Evolutionary conservation across 2,329 filamentous ascomycete species (phyloP), one percentile per base, ranked within the genome.

Genomic region (Penicillium olsonii): DNA sequence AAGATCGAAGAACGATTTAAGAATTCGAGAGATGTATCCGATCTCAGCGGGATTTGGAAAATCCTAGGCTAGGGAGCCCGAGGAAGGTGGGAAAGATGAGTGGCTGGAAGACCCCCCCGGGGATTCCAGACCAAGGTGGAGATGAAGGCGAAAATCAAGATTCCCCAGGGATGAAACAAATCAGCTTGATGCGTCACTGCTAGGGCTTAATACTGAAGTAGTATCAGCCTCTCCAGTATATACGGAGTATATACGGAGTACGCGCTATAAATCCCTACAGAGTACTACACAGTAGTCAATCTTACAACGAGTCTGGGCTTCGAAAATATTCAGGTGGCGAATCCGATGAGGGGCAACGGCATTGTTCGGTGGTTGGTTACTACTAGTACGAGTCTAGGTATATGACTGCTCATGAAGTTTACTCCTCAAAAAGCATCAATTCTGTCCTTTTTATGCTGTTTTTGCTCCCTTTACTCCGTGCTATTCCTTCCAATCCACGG

Each of bases 51-150:
- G 42, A 44, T 37, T 45, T 45, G 33, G 11, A 9, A 18, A 20
- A 38, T 35, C 33, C 33, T 7, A 18, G 9, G n/a, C 27, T 46
- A 35, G 35, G 31, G 14, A 27, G 38, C 14, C 22, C 33, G 33
- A 35, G n/a, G 15, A 17, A 24, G 20, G 17, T 17, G 14, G 10
- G 31, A 15, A 17, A 47, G 41, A 27, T 52, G 31, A 55, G 26
- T 59, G 57, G 57, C 37, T 51, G 54, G 57, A 42, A 53, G 49
- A 41, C 26, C 48, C 26, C 31, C 34, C 54, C 52, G 52, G 34
- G 11, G 15, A 17, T 40, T 47, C 44, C 22, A 47, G 44, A 40
- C 27, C 44, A 50, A 44, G 31, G 52, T 50, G 48, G 50, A 50
- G 42, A 24, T 22, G 14, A n/a, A 20, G 37, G 29, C 29, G n/a